Percentiles rank a stretch among this genome's conserved stretches.
These are phyloP conservation scores for Penicillium ucsense DNA, from an alignment of 495 filamentous ascomycete genomes.

Conservation along the genomic window DNA sequence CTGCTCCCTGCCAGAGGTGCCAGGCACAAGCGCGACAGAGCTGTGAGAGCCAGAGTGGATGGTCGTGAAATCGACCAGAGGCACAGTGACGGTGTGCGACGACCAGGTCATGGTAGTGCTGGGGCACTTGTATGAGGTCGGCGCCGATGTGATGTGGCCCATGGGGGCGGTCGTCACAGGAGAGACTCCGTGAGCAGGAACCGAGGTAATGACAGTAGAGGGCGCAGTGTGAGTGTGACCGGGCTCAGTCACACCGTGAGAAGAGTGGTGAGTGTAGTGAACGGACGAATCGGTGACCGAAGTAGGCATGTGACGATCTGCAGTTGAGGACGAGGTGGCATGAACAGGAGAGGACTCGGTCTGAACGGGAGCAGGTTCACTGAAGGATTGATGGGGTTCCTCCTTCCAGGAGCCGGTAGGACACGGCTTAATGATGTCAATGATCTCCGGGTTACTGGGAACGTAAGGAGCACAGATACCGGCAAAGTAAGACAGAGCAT, in stretches of 20 bases:
- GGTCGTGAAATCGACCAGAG: constrained; percentile 62
- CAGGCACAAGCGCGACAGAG: constrained; percentile 12
- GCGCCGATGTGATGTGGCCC: constrained; percentile 12
- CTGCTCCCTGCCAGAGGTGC: background rate
- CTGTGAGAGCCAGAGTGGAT: constrained; percentile 24
- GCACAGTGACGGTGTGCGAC: constrained; percentile 57
- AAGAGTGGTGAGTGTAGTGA: too few relatives aligned
- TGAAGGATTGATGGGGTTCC: background rate
- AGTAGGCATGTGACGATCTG: too few relatives aligned
- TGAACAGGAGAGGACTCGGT: too few relatives aligned
- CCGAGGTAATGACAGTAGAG: constrained; percentile 32
- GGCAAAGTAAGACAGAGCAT: constrained; percentile 72
- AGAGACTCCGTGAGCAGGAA: background rate
- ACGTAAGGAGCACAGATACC: constrained; percentile 79
- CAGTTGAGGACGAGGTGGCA: too few relatives aligned
- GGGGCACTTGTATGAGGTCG: constrained; percentile 21
- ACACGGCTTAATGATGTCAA: constrained; percentile 49
- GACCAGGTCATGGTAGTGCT: constrained; percentile 53
- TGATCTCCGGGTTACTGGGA: constrained; percentile 68
- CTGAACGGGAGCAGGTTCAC: too few relatives aligned
- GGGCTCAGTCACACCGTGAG: too few relatives aligned
- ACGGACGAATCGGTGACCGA: too few relatives aligned
- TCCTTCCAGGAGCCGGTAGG: background rate
- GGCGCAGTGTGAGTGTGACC: too few relatives aligned
- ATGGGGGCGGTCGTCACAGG: constrained; percentile 10